Base-by-base conservation (phyloP, 805 yeast genomes). In the Candida andamanensis region DNA sequence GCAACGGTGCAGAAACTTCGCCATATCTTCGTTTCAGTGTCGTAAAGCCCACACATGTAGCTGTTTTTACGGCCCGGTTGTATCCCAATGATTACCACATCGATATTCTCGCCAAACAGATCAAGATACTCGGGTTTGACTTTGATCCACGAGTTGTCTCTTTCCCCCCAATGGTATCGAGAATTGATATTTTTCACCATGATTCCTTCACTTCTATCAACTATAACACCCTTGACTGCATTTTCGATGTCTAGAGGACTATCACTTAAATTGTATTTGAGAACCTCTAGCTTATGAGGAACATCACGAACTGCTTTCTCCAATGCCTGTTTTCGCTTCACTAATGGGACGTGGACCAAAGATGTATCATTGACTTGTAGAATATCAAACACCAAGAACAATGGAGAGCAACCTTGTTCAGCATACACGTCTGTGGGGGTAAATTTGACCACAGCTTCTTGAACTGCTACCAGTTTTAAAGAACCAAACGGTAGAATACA, bases 91-190 rank as follows among this genome's bases (percentile, higher is more conserved):
- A 90, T 73, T 3, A 78, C 63, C 29, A 87, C 52, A 54, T 90
- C 97, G 40, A 87, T 62, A 46, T 84, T 83, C 41, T 87, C 95
- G 7, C 95, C 95, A 54, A 83, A 82, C 37, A 81, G 85, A 34
- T 78, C 81, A 32, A 87, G 61, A 49, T 87, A 89, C 44, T 89
- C 96, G 0, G 97, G 97, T 52, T 90, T 90, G 2, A 90, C 73
- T 49, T 90, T 90, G 11, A 86, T 63, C 95, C 97, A 90, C n/a
- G 68, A 58, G 12, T 70, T 72, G 26, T 69, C 67, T 30, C 86
- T 60, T 14, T 32, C 36, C 20, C 69, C 71, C 11, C 83, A 67
- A 3, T 58, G 50, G 51, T 90, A 90, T 11, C 52, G 58, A 2
- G 82, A 67, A 9, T 60, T 53, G 1, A 77, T 72, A 40, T 77